Conservation (phyloP, 371 early-diverging fungal species). For the Nosema muscidifuracis region DNA sequence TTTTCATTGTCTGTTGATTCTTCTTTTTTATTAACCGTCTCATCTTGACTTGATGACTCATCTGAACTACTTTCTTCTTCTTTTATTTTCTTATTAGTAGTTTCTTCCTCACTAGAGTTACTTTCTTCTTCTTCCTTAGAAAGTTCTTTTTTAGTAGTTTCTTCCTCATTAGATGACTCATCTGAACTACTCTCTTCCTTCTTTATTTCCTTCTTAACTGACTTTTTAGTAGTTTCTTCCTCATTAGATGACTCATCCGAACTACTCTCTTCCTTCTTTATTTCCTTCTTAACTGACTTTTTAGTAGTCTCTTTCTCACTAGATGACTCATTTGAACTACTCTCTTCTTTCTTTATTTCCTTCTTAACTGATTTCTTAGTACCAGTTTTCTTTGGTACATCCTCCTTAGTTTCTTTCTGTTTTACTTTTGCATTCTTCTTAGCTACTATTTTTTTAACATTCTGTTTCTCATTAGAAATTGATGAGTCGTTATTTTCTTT, state of each 20-base stretch:
- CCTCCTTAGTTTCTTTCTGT: too few species aligned
- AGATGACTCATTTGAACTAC: too few species aligned
- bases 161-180: too few species aligned
- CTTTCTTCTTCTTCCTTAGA: not conserved
- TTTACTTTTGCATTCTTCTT: not conserved
- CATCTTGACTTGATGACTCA: not conserved
- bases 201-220: not conserved
- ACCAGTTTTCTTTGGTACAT: not conserved
- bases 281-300: not conserved
- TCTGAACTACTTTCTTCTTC: not conserved
- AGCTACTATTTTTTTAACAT: not conserved
- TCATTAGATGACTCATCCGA: too few species aligned
- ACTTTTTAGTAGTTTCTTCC: not conserved
- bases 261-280: not conserved
- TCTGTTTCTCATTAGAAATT: not conserved
- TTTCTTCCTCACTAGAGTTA: not conserved
- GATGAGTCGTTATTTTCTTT: not conserved
- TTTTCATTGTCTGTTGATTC: not conserved
- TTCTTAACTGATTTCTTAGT: not conserved
- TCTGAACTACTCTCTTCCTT: not conserved
- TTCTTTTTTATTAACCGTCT: not conserved
- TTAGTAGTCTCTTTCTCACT: not conserved
- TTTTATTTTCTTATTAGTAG: not conserved
- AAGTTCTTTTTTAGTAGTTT: not conserved
- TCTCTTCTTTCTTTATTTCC: not conserved